A percentile compares a stretch with the other conserved stretches of the same genome.
Evolutionary conservation across 2,329 filamentous ascomycete species (phyloP).

Genomic region (Stemphylium lycopersici): DNA sequence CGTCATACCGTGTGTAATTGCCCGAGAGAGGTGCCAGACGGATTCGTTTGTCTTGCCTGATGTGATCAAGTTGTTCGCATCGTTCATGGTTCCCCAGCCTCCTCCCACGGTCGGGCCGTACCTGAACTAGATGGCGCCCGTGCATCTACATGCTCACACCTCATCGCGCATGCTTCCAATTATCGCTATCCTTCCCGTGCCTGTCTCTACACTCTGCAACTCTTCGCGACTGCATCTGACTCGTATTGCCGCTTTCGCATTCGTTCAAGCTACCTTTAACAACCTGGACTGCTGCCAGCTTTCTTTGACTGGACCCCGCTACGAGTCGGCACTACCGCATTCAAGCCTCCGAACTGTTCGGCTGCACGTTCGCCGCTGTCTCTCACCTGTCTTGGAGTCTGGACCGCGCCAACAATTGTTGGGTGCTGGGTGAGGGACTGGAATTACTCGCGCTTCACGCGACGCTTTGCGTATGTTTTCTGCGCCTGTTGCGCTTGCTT

Average conservation of each 20-base stretch:
- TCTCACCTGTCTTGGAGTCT: constrained; percentile 25
- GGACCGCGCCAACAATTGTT: constrained; percentile 17
- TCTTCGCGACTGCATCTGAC: constrained; percentile 8
- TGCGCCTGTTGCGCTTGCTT: constrained; percentile 11
- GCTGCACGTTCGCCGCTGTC: constrained; percentile 15
- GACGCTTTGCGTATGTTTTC: constrained; percentile 13
- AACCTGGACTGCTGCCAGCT: constrained; percentile 2
- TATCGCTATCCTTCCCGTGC: constrained; percentile 8
- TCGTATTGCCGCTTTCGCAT: background rate
- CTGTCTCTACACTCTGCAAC: constrained; percentile 9
- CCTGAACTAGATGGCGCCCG: constrained; percentile 21
- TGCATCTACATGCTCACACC: constrained; percentile 25
- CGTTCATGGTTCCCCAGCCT: constrained; percentile 31
- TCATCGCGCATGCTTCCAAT: constrained; percentile 17
- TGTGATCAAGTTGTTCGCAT: background rate
- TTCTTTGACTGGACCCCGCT: constrained; percentile 27
- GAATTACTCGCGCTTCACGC: constrained; percentile 8
- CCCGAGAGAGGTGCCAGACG: background rate
- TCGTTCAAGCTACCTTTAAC: background rate
- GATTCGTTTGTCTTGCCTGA: background rate
- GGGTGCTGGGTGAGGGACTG: constrained; percentile 16
- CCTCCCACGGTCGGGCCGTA: constrained; percentile 25
- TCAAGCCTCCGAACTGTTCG: constrained; percentile 23
- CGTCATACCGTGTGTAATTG: background rate
- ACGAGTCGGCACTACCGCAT: constrained; percentile 33